Conservation (phyloP, 768 basidiomycete species). For the Xanthoconium purpureum region DNA sequence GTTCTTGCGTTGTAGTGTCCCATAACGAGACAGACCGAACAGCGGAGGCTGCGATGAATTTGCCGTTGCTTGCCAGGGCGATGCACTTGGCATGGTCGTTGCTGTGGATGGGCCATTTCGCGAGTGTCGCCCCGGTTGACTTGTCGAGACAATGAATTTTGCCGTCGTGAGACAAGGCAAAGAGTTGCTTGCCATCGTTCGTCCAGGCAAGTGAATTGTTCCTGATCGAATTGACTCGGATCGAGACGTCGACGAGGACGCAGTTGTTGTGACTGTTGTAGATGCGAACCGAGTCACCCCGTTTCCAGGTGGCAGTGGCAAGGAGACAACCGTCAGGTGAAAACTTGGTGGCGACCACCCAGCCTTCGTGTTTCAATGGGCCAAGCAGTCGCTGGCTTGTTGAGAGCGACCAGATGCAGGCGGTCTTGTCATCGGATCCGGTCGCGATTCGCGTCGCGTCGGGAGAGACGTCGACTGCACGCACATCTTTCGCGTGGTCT, state of each 20-base stretch:
- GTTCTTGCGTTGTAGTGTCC: background rate
- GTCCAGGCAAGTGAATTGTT: background rate
- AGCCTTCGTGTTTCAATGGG: background rate
- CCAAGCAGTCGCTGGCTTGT: background rate
- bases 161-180: background rate
- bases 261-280: background rate
- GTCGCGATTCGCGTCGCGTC: background rate
- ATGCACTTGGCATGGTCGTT: background rate
- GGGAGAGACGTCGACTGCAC: background rate
- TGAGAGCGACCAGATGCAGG: background rate
- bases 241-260: background rate
- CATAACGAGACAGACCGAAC: background rate
- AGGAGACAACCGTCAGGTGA: background rate
- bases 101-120: background rate
- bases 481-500: background rate
- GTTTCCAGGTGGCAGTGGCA: background rate
- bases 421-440: background rate
- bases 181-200: background rate
- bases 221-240: background rate
- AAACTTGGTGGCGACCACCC: background rate
- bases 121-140: background rate
- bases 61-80: background rate
- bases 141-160: background rate
- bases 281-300: too few relatives aligned
- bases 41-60: background rate